Conservation (phyloP, 208 protist species). For the Zelonia costaricensis region DNA sequence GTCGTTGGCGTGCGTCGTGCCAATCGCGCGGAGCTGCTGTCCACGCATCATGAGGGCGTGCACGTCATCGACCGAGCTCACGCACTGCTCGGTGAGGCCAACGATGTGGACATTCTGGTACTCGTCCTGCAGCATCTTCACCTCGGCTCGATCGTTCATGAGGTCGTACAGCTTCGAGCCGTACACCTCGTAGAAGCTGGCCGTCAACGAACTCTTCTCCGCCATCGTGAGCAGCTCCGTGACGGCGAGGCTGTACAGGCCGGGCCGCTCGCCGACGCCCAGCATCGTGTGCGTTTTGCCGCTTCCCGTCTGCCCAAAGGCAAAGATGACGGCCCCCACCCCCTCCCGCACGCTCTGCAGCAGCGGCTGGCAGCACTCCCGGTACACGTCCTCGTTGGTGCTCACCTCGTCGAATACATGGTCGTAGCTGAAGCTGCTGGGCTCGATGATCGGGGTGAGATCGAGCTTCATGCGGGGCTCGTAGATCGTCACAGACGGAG, state of each 20-base stretch:
- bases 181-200: slow-evolving; percentile 96
- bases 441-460: slow-evolving; percentile 93
- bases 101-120: slow-evolving; percentile 90
- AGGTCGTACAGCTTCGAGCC: slow-evolving; percentile 94
- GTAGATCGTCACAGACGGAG: slow-evolving; percentile 45
- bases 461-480: slow-evolving; percentile 92
- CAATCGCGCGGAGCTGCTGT: slow-evolving; percentile 65
- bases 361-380: slow-evolving; percentile 63
- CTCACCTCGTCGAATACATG: slow-evolving; percentile 71
- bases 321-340: slow-evolving; percentile 84
- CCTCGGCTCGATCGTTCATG: slow-evolving; percentile 81
- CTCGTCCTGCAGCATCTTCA: slow-evolving; percentile 93
- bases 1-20: slow-evolving; percentile 88
- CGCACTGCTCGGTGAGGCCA: slow-evolving; percentile 84
- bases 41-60: slow-evolving; percentile 83
- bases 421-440: slow-evolving; percentile 75
- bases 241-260: slow-evolving; percentile 93
- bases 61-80: slow-evolving; percentile 70
- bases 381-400: slow-evolving; percentile 69
- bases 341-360: slow-evolving; percentile 64
- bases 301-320: slow-evolving; percentile 96
- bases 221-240: slow-evolving; percentile 89
- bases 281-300: slow-evolving; percentile 95
- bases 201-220: slow-evolving; percentile 34
- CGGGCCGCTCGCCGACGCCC: slow-evolving; percentile 48